These are phyloP conservation scores for Penicillium malachiteum DNA, from an alignment of 495 filamentous ascomycete genomes.

Conservation along the genomic window DNA sequence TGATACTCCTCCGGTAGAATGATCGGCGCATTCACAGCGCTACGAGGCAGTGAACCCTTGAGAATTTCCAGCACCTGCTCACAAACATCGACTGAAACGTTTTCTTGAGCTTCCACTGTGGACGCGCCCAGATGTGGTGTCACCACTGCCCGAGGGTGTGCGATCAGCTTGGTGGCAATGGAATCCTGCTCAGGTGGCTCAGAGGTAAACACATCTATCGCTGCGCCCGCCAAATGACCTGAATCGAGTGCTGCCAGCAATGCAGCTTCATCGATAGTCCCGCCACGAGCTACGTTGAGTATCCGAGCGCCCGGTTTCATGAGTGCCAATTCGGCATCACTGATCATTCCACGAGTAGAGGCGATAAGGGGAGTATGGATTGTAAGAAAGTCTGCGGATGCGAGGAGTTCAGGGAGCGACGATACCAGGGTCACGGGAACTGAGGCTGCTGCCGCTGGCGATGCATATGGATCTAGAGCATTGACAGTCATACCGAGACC, in stretches of 20 bases:
- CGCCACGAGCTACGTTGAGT: constrained; percentile 71
- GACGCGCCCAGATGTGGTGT: constrained; percentile 73
- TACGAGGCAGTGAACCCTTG: constrained; percentile 62
- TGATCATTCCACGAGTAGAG: constrained; percentile 65
- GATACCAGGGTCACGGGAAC: constrained; percentile 57
- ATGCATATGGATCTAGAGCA: constrained; percentile 68
- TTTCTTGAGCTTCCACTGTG: constrained; percentile 76
- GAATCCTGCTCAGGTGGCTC: constrained; percentile 59
- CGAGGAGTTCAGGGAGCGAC: constrained; percentile 54
- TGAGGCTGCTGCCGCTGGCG: constrained; percentile 54
- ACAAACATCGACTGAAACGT: constrained; percentile 72
- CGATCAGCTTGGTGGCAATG: constrained; percentile 53
- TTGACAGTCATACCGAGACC: constrained; percentile 68
- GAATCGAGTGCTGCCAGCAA: constrained; percentile 63
- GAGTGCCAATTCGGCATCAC: constrained; percentile 54
- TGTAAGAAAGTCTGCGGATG: constrained; percentile 66
- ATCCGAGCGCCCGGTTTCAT: constrained; percentile 69
- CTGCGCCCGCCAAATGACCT: constrained; percentile 68
- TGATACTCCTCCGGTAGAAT: constrained; percentile 72
- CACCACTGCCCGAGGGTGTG: constrained; percentile 62
- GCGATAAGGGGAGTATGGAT: constrained; percentile 74
- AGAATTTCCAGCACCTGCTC: constrained; percentile 68
- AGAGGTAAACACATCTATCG: constrained; percentile 70
- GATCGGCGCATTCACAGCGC: constrained; percentile 70
- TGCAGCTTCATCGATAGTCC: constrained; percentile 70